Base-by-base conservation (phyloP, 106 monocot genomes). In the Dioscorea zingiberensis region DNA sequence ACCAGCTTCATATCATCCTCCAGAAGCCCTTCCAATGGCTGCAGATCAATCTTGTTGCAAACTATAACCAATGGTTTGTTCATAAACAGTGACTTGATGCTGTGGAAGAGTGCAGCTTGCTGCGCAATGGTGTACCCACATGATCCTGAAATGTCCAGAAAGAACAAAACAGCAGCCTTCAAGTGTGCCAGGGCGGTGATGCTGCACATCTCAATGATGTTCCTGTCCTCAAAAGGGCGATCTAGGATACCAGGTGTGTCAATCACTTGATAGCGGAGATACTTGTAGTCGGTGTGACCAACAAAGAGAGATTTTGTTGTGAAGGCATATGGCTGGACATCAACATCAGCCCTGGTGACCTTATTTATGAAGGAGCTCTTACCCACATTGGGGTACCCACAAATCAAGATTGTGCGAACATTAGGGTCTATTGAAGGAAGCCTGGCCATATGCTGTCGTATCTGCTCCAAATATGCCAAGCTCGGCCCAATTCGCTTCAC, bases 161-260 rank as follows among this genome's bases (percentile, higher is more conserved):
- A 93, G 77, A 93, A 98, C 26, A 98, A 64, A 44, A 98, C 81
- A 25, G 98, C 85, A 55, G 98, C 78, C 56, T 86, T 81, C 22
- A 98, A 72, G 59, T 98, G 86, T 0, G 89, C 84, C 49, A 98
- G 47, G 16, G 98, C 98, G 4, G 93, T 93, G 58, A 98, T 93
- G 57, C 93, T 98, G 78, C 98, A 98, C 98, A 98, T 98, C 68
- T 98, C 98, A 9, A 98, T 98, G 45, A 89, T 93, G 59, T 98
- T 98, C 60, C 93, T 79, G 51, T 93, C 98, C 69, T 98, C 93
- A 65, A 98, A 84, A 15, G 98, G 98, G 1, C 92, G 86, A 18
- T 98, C 93, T 15, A 98, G 70, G 66, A 93, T 89, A 15, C 98
- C 98, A 21, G 98, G 92, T 22, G 97, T 98, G 64, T 98, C 97